Percentiles rank a stretch among this genome's conserved stretches.
Conservation (phyloP, 441 rosid species). For the Populus tomentosa region DNA sequence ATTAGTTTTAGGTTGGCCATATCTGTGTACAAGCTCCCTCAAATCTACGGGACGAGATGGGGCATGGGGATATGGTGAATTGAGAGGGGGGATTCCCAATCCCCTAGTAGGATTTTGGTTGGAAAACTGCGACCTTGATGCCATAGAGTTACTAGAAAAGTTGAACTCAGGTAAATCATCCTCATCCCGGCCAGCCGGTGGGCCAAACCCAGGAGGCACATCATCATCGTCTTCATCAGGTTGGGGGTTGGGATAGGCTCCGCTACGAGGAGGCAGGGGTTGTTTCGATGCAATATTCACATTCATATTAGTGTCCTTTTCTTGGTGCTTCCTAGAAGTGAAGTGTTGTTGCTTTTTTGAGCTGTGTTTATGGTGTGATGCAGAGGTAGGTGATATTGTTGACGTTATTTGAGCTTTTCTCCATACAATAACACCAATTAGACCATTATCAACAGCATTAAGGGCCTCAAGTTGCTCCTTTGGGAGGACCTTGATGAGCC, state of each 20-base stretch:
- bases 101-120: conserved; percentile 13
- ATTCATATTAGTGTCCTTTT: conserved; percentile 38
- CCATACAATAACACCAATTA: conserved; percentile 93
- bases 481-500: conserved; percentile 57
- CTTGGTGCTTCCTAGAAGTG: conserved; percentile 44
- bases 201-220: conserved; percentile 95
- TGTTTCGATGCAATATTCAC: conserved; percentile 23
- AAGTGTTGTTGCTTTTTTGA: conserved; percentile 49
- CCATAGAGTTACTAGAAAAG: conserved; percentile 34
- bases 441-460: conserved; percentile 59
- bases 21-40: conserved; percentile 74
- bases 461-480: conserved; percentile 52
- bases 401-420: conserved; percentile 61
- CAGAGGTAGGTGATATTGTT: conserved; percentile 45
- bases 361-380: conserved; percentile 50
- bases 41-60: conserved; percentile 46
- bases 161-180: conserved; percentile 93
- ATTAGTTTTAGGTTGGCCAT: conserved; percentile 52
- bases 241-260: conserved; percentile 18
- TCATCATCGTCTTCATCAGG: conserved; percentile 44
- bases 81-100: conserved; percentile 13
- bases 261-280: conserved; percentile 4
- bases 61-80: conserved; percentile 16
- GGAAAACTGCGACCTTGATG: conserved; percentile 6
- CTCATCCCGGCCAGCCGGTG: conserved; percentile 46